Base-by-base conservation (phyloP, 2,329 filamentous ascomycete species). In the Fusarium guadeloupense region DNA sequence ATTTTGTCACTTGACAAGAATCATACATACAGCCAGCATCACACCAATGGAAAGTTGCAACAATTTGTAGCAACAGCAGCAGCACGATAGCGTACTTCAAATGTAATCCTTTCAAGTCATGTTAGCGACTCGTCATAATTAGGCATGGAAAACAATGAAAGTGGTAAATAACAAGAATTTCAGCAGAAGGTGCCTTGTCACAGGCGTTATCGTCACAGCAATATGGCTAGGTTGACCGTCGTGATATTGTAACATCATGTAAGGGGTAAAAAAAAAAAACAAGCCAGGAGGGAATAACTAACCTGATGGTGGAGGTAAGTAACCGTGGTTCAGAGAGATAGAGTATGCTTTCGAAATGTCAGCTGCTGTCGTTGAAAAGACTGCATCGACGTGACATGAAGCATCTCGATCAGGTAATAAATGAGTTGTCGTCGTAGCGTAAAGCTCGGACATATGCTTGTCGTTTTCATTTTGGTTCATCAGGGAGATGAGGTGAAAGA, bases 371-470 rank as follows among this genome's bases (percentile, higher is more conserved):
- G 53, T 42, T 47, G 44, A 25, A 61, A 41, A 45, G 39, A 57
- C 44, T 57, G 55, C 47, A 58, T 62, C 47, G 55, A 54, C 49
- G 44, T 48, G 34, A 53, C 57, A 44, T 38, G 39, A 50, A 40
- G 45, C 52, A 59, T 67, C 66, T 69, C 60, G 49, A 69, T 74
- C 71, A 74, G 71, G 55, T 51, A 62, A 66, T 69, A 71, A 75
- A 77, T 74, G 72, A 71, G 62, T 73, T 77, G 64, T 78, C 76
- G 70, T 78, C 76, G 72, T 75, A 60, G 77, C 77, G 81, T 75
- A 75, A n/a, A 83, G 87, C 92, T 96, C 89, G 84, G 92, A 96
- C 92, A 96, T 96, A 96, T 96, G 92, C 92, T 96, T 96, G 92
- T 96, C 92, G 86, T 87, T 89, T 85, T 83, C 81, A 83, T 85